Percentiles rank a stretch among this genome's conserved stretches.
These are phyloP conservation scores for Ricinus communis DNA, from an alignment of 345 rosid genomes.

Conservation along the genomic window DNA sequence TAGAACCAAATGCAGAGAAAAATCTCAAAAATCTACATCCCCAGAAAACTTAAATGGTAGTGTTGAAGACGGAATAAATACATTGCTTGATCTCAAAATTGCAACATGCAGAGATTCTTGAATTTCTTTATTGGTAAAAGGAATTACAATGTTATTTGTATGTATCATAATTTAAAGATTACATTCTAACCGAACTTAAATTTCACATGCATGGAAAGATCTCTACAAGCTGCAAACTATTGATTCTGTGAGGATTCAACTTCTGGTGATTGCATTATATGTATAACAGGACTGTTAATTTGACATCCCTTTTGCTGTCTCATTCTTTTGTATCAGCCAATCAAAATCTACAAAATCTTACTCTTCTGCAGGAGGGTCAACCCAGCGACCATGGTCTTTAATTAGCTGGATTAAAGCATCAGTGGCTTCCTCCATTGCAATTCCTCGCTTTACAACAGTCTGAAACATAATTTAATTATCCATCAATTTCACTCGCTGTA, in stretches of 20 bases:
- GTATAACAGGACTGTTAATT: not conserved
- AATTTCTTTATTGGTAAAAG: conserved; percentile 6
- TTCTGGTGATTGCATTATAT: not conserved
- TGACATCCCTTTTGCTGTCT: conserved; percentile 4
- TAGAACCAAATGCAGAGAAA: no score
- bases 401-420: conserved; percentile 88
- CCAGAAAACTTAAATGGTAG: not conserved
- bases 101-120: not conserved
- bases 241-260: no score
- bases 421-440: conserved; percentile 79
- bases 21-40: no score
- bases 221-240: not conserved
- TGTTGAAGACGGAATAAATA: not conserved
- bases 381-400: conserved; percentile 96
- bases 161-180: conserved; percentile 2
- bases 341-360: conserved; percentile 13
- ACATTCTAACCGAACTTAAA: not conserved
- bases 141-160: conserved; percentile 6
- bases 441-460: conserved; percentile 96
- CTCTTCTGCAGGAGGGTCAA: conserved; percentile 68
- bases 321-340: not conserved
- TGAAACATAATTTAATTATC: conserved; percentile 30
- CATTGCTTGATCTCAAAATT: not conserved
- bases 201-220: conserved; percentile 3
- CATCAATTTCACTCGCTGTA: not conserved